Base-by-base conservation (phyloP, 306 rosid genomes). In the Fragaria vesca region DNA sequence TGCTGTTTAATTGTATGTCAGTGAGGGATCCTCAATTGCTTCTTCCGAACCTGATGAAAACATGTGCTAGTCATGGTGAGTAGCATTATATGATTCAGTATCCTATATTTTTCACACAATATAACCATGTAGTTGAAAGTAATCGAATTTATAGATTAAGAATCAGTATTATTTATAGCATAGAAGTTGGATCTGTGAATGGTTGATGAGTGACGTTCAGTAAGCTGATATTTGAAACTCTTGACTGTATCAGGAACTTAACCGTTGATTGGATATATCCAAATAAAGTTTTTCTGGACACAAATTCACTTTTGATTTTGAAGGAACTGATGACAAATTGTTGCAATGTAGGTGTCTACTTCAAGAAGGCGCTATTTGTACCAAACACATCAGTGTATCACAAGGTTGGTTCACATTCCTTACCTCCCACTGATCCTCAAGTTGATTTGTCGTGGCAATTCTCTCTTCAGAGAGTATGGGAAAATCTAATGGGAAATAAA, bases 1-100 rank as follows among this genome's bases (percentile, higher is more conserved):
- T 95, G 81, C 87, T 95, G 83, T 95, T 95, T 88, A 95, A 95
- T 86, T 95, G 98, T 77, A 86, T 95, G 98, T 78, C 98, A 6
- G 96, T 91, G 73, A 87, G 98, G 77, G 93, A 92, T 85, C 98
- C 97, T 55, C 89, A 88, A 74, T 62, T 92, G 74, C 98, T 95
- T 76, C 97, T 95, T 79, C 97, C 97, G 34, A 82, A 48, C 75
- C 89, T 95, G 85, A 79, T 95, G 90, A 87, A 89, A 86, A 76
- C 93, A 21, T 95, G 97, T 81, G 97, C 95, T 24, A 89, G 86
- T 81, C 87, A 92, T 78, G 98, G 98, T 88, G 83, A 74, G 93
- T 74, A 30, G 36, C 78, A 66, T 78, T 46, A 51, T 73, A 71
- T 52, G 61, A 72, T 55, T 54, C 47, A 10, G 32, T 77, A 43